Conservation (phyloP, 495 filamentous ascomycete species). For the Penicillium maclennaniae region DNA sequence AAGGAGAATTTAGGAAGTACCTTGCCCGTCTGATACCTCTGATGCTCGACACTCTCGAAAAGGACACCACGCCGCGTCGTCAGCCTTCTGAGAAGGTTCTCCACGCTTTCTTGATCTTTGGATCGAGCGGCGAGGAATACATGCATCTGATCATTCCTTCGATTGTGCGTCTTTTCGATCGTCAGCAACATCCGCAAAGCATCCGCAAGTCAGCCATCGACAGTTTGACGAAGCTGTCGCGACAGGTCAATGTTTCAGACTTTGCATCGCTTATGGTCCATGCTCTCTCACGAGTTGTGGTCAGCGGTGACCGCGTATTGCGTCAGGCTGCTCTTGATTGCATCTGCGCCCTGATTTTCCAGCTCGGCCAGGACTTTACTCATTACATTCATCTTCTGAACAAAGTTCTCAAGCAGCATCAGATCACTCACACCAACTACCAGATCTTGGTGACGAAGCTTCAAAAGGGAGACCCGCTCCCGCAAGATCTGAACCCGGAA, state of each 20-base stretch:
- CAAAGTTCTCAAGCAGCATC: slow-evolving; percentile 62
- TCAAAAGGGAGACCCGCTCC: slow-evolving; percentile 87
- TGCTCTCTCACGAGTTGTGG: slow-evolving; percentile 75
- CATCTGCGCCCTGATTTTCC: slow-evolving; percentile 89
- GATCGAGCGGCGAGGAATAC: slow-evolving; percentile 93
- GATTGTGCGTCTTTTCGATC: slow-evolving; percentile 90
- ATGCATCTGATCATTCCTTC: slow-evolving; percentile 98
- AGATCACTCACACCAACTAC: slow-evolving; percentile 82
- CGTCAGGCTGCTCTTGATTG: slow-evolving; percentile 90
- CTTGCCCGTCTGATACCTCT: slow-evolving; percentile 81
- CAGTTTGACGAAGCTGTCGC: slow-evolving; percentile 87
- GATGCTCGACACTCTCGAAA: slow-evolving; percentile 91
- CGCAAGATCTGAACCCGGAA: slow-evolving; percentile 89
- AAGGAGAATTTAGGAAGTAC: slow-evolving; percentile 96
- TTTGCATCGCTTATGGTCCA: slow-evolving; percentile 94
- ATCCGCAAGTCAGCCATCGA: slow-evolving; percentile 89
- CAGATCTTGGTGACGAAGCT: slow-evolving; percentile 86
- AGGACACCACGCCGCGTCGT: slow-evolving; percentile 66
- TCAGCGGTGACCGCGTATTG: slow-evolving; percentile 63
- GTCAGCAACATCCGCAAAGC: slow-evolving; percentile 67
- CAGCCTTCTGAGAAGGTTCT: slow-evolving; percentile 84
- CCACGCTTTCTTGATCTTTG: slow-evolving; percentile 93
- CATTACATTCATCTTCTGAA: slow-evolving; percentile 90
- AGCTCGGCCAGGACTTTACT: slow-evolving; percentile 90
- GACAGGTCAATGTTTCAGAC: slow-evolving; percentile 95